Evolutionary conservation across 2,329 filamentous ascomycete genomes (phyloP), one percentile per base, ranked within the genome.

Genomic region (Neocucurbitaria cava): DNA sequence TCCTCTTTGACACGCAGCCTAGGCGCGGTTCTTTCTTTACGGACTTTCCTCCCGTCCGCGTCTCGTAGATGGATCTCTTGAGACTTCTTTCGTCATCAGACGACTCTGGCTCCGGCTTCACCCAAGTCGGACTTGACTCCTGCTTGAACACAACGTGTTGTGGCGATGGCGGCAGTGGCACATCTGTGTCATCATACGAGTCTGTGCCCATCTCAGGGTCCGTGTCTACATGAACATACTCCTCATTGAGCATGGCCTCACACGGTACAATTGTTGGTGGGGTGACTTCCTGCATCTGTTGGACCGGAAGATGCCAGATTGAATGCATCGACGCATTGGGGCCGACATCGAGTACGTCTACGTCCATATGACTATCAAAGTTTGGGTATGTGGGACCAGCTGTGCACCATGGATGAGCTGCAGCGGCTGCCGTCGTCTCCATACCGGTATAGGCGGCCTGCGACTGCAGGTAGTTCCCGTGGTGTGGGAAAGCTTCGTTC

Each of bases 41-140:
- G 4, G 62, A 54, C 44, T 70, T 71, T 13, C 65, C 58, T 10
- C 69, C 67, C 30, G 62, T 70, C 2, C 64, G 57, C 20, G 66
- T 65, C 5, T 64, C 54, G 43, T 62, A 57, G 15, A 71, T 68
- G n/a, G 60, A 64, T 10, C 61, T 46, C 30, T 41, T 62, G 39
- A 60, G 47, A 45, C 52, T 49, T 24, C 41, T 39, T 30, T 52
- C 54, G 36, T 52, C 56, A 6, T 64, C 59, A 9, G 65, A 61
- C 18, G 47, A 35, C 13, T 66, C 60, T 8, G 56, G 49, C 13
- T 71, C 64, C n/a, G 62, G 59, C 46, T 69, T 67, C n/a, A 70
- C 50, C n/a, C 50, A 49, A n/a, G 54, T 35, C 17, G 58, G 54
- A n/a, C 35, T 33, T n/a, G 50, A 43, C 36, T 67, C 65, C 33